Evolutionary conservation across 1,139 yeast species (phyloP).

Genomic region (Debaryomyces subglobosus): DNA sequence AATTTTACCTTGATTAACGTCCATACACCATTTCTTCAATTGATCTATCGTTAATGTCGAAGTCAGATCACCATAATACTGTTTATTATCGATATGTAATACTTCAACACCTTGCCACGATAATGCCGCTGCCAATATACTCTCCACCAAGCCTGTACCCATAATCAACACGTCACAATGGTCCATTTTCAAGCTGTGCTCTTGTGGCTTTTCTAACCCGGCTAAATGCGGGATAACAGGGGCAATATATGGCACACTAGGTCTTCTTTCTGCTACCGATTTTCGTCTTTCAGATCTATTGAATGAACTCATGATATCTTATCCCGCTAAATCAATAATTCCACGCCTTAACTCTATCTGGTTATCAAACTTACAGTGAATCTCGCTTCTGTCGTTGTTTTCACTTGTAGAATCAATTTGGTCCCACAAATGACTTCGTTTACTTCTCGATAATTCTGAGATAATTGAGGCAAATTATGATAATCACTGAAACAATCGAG

Average conservation of each 20-base stretch:
- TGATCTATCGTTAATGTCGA: constrained; percentile 89
- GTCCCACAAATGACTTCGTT: background rate
- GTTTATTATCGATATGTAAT: constrained; percentile 80
- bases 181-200: constrained; percentile 51
- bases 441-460: background rate
- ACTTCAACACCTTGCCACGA: constrained; percentile 97
- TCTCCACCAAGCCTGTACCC: constrained; percentile 91
- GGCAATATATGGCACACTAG: constrained; percentile 54
- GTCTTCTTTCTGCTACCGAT: constrained; percentile 75
- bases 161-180: constrained; percentile 84
- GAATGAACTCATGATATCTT: constrained; percentile 12
- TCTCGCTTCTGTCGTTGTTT: background rate
- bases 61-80: constrained; percentile 84
- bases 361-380: background rate
- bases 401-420: background rate
- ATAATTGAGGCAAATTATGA: background rate
- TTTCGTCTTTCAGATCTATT: constrained; percentile 55
- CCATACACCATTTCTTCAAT: constrained; percentile 75
- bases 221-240: constrained; percentile 78
- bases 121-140: constrained; percentile 88
- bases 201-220: constrained; percentile 71
- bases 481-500: background rate
- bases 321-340: background rate
- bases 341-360: background rate
- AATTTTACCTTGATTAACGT: constrained; percentile 57